Evolutionary conservation across 176 grass and related monocot genomes (phyloP).

Genomic region (Puya raimondii): DNA sequence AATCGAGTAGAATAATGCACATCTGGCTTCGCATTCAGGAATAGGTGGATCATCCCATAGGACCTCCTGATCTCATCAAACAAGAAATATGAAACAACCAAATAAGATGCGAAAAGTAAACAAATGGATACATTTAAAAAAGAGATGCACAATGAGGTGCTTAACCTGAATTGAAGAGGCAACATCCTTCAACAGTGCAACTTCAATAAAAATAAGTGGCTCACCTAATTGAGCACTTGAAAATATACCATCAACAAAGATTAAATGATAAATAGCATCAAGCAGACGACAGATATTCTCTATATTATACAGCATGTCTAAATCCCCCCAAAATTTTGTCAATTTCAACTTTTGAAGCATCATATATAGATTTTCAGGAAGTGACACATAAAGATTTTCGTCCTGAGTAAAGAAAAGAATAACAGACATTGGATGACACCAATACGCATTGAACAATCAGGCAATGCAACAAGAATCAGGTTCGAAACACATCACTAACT

Average conservation of each 20-base stretch:
- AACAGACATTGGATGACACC: background rate
- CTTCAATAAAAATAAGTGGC: slow-evolving; percentile 93
- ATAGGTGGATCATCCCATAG: slow-evolving; percentile 81
- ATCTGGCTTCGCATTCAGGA: slow-evolving; percentile 77
- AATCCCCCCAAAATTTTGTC: background rate
- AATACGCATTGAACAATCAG: background rate
- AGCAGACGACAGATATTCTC: background rate
- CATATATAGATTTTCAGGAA: background rate
- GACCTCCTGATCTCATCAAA: slow-evolving; percentile 52
- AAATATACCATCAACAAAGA: background rate
- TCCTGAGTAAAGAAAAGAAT: background rate
- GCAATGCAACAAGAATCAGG: background rate
- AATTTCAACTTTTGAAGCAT: background rate
- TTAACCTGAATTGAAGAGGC: slow-evolving; percentile 83
- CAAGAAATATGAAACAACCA: background rate
- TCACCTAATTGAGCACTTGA: slow-evolving; percentile 40
- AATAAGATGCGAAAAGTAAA: background rate
- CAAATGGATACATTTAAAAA: background rate
- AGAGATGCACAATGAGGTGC: background rate
- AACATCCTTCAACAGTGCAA: slow-evolving; percentile 83
- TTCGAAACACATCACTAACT: background rate
- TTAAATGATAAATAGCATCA: background rate
- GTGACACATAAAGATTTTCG: background rate
- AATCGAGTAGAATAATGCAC: slow-evolving; percentile 95
- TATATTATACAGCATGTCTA: background rate